Conservation (phyloP, 2,329 filamentous ascomycete species). For the Fusarium sp. region DNA sequence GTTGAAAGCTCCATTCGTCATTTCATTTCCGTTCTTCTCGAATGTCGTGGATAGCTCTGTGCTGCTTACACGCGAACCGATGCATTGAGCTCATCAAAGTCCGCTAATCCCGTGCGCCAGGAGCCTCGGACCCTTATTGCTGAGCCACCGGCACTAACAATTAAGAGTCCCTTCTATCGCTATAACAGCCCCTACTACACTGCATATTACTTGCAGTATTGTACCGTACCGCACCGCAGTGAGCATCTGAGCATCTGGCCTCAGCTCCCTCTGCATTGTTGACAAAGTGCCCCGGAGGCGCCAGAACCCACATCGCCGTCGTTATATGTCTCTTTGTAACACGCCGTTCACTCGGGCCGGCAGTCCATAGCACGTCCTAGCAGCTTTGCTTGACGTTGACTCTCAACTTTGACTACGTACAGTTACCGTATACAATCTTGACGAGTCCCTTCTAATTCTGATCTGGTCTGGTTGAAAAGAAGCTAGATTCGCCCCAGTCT, state of each 20-base stretch:
- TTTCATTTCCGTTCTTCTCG: conserved; percentile 7
- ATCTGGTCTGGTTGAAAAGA: conserved; percentile 1
- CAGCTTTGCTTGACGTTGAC: not conserved
- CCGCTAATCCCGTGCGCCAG: conserved; percentile 30
- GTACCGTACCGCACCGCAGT: not conserved
- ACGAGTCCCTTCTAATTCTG: not conserved
- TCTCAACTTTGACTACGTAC: conserved; percentile 6
- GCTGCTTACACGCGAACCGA: conserved; percentile 16
- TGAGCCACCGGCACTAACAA: conserved; percentile 3
- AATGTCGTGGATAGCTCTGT: conserved; percentile 22
- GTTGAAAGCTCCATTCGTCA: conserved; percentile 24
- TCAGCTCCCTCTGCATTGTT: not conserved
- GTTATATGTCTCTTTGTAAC: conserved; percentile 19
- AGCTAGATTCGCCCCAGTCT: conserved; percentile 9
- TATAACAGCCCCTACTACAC: not conserved
- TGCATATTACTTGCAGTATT: not conserved
- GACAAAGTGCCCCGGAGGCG: conserved; percentile 9
- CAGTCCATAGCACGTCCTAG: conserved; percentile 21
- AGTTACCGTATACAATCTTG: conserved; percentile 9
- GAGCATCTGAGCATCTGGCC: not conserved
- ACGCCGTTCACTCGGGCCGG: conserved; percentile 31
- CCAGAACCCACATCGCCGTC: conserved; percentile 23
- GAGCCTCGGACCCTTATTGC: conserved; percentile 7
- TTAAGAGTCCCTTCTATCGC: conserved; percentile 17
- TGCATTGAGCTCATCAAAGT: conserved; percentile 23